Evolutionary conservation across 495 filamentous ascomycete species (phyloP).

Genomic region (Xylaria acuta): DNA sequence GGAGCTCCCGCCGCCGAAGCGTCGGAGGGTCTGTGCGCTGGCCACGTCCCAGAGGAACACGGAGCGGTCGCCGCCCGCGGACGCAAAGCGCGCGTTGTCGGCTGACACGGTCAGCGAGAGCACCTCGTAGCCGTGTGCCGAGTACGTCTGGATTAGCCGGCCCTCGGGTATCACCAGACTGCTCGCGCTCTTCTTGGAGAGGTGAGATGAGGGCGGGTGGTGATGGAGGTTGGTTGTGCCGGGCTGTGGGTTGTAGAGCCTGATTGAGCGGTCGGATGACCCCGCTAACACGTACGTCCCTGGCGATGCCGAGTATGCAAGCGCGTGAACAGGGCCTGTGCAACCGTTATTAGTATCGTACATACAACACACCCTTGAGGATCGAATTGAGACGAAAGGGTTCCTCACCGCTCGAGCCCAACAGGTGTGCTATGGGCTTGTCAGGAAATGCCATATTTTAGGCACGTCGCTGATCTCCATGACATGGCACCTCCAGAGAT

Average conservation of each 20-base stretch:
- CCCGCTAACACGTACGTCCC: slow-evolving; percentile 85
- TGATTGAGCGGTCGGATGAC: slow-evolving; percentile 81
- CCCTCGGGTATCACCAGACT: slow-evolving; percentile 38
- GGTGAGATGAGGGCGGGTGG: slow-evolving; percentile 39
- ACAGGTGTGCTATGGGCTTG: slow-evolving; percentile 49
- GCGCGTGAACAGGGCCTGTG: slow-evolving; percentile 73
- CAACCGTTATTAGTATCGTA: slow-evolving; percentile 17
- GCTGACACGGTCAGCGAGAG: slow-evolving; percentile 76
- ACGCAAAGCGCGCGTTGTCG: slow-evolving; percentile 82
- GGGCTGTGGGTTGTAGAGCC: slow-evolving; percentile 74
- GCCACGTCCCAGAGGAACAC: slow-evolving; percentile 95
- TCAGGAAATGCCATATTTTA: slow-evolving; percentile 46
- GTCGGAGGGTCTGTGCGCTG: slow-evolving; percentile 71
- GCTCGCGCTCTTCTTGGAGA: slow-evolving; percentile 34
- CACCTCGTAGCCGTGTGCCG: slow-evolving; percentile 89
- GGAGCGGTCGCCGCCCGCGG: slow-evolving; percentile 82
- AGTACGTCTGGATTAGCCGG: slow-evolving; percentile 80
- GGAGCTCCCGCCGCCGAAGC: slow-evolving; percentile 63
- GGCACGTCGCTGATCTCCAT: slow-evolving; percentile 31
- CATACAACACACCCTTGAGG: background rate
- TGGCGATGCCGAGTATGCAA: slow-evolving; percentile 71
- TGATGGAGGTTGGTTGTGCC: slow-evolving; percentile 42
- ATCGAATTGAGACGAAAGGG: background rate
- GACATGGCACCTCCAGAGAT: slow-evolving; percentile 23
- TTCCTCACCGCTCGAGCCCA: slow-evolving; percentile 52